These are phyloP conservation scores for Trichoderma atrobrunneum DNA, from an alignment of 2,329 filamentous ascomycete genomes.

Conservation along the genomic window DNA sequence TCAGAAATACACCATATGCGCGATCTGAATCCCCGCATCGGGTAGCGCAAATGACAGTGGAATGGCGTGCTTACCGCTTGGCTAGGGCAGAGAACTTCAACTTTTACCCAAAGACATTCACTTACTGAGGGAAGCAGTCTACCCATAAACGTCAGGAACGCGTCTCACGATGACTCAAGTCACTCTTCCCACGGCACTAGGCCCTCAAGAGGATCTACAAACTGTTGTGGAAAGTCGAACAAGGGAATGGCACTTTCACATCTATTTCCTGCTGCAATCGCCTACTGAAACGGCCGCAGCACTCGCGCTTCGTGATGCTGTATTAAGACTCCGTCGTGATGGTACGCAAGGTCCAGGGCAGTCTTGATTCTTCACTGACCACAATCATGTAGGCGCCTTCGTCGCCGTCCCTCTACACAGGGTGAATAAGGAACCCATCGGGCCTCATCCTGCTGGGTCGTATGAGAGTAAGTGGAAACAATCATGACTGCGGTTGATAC, in stretches of 20 bases:
- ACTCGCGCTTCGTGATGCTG: constrained; percentile 33
- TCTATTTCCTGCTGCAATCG: constrained; percentile 35
- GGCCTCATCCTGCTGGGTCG: constrained; percentile 35
- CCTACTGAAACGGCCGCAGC: constrained; percentile 32
- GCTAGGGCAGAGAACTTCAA: background rate
- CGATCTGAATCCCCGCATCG: background rate
- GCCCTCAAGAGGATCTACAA: constrained; percentile 30
- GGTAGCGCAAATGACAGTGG: background rate
- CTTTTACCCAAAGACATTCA: background rate
- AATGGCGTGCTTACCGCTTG: background rate
- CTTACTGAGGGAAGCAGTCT: background rate
- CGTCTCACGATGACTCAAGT: constrained; percentile 18
- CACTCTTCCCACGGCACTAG: constrained; percentile 19
- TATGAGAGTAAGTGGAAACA: constrained; percentile 32
- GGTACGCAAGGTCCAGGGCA: constrained; percentile 20
- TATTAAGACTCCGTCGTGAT: constrained; percentile 33
- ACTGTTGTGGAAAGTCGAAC: constrained; percentile 31
- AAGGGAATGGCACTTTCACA: constrained; percentile 36
- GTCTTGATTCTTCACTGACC: background rate
- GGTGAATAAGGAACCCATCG: constrained; percentile 34
- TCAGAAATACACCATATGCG: background rate
- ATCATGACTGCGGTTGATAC: background rate
- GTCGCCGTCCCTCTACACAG: constrained; percentile 33
- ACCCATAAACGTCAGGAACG: background rate
- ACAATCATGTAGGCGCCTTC: constrained; percentile 29